Conservation (phyloP, 805 yeast genomes). For the Candida gorgasii region DNA sequence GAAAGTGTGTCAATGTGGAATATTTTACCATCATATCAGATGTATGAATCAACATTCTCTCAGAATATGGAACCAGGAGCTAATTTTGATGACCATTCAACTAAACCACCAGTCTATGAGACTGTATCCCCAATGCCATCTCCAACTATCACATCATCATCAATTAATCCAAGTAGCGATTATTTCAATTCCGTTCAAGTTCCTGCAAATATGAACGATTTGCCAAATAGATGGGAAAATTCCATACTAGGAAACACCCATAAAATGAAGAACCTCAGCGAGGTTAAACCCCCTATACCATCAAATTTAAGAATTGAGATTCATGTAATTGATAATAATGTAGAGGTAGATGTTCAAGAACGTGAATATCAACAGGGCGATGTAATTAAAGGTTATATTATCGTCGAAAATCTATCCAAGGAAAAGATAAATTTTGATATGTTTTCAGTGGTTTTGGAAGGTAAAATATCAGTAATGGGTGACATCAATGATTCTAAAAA, state of each 20-base stretch:
- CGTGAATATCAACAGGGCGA: conserved; percentile 42
- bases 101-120: conserved; percentile 35
- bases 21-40: conserved; percentile 42
- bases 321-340: conserved; percentile 33
- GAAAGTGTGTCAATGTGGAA: conserved; percentile 37
- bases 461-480: conserved; percentile 24
- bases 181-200: conserved; percentile 2
- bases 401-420: conserved; percentile 30
- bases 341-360: conserved; percentile 29
- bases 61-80: conserved; percentile 33
- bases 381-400: conserved; percentile 35
- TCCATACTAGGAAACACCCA: conserved; percentile 38
- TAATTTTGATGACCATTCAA: conserved; percentile 30
- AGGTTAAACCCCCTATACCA: conserved; percentile 24
- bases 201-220: conserved; percentile 3
- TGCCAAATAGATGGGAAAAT: conserved; percentile 28
- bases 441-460: conserved; percentile 44
- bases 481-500: conserved; percentile 13
- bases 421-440: conserved; percentile 37
- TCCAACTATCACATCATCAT: conserved; percentile 17
- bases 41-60: conserved; percentile 40
- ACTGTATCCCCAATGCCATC: conserved; percentile 11
- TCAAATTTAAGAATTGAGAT: conserved; percentile 29
- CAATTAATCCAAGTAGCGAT: background rate
- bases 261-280: conserved; percentile 32